Percentiles rank a stretch among this genome's conserved stretches.
Conservation (phyloP, 1,284 basidiomycete genomes). For the Cutaneotrichosporon cyanovorans region DNA sequence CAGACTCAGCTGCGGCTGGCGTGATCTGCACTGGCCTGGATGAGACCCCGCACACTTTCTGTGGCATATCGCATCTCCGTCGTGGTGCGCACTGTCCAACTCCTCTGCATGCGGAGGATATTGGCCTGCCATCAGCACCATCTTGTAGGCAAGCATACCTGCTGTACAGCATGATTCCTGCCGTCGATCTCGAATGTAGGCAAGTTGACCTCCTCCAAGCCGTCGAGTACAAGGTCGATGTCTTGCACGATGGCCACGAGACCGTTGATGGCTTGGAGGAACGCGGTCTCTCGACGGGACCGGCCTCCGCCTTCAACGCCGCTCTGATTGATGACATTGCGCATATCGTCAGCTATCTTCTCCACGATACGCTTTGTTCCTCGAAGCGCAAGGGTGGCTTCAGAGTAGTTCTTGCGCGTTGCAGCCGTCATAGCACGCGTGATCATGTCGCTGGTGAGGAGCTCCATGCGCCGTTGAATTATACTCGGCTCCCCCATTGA, state of each 20-base stretch:
- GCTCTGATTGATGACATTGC: slow-evolving; percentile 45
- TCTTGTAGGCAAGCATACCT: slow-evolving; percentile 50
- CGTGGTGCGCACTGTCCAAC: slow-evolving; percentile 77
- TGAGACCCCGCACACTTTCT: slow-evolving; percentile 27
- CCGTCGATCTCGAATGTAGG: slow-evolving; percentile 82
- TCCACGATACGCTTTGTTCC: slow-evolving; percentile 84
- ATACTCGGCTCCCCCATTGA: slow-evolving; percentile 71
- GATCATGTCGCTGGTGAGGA: slow-evolving; percentile 88
- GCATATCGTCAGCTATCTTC: slow-evolving; percentile 63
- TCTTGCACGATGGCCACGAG: slow-evolving; percentile 75
- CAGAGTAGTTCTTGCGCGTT: slow-evolving; percentile 72
- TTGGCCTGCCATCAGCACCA: slow-evolving; percentile 58
- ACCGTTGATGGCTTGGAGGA: slow-evolving; percentile 62
- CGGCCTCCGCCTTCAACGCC: slow-evolving; percentile 34
- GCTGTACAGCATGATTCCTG: slow-evolving; percentile 85
- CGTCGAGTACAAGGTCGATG: slow-evolving; percentile 72
- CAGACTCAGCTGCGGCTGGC: background rate
- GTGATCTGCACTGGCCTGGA: slow-evolving; percentile 28
- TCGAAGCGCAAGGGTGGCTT: slow-evolving; percentile 75
- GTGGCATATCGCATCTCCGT: slow-evolving; percentile 85
- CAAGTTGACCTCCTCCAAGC: slow-evolving; percentile 70
- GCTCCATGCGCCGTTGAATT: slow-evolving; percentile 84
- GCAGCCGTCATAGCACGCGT: slow-evolving; percentile 83
- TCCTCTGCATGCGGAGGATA: slow-evolving; percentile 84
- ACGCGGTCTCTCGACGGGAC: slow-evolving; percentile 67